phyloP scores from a whole-genome alignment of 805 yeast genomes.

The Wickerhamiella dianesei region DNA sequence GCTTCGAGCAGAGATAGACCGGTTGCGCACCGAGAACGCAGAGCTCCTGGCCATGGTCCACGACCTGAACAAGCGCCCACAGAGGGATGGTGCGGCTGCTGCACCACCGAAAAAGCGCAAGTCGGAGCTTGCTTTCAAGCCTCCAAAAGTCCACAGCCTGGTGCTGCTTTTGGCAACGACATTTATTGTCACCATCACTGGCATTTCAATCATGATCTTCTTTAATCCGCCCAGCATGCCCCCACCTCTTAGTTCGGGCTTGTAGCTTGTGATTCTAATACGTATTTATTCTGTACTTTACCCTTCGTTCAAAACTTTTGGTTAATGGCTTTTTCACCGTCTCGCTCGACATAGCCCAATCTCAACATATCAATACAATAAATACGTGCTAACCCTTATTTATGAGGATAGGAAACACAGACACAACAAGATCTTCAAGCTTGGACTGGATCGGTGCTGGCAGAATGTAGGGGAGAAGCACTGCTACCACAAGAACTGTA shows the following conservation, averaged over 20 bases:
- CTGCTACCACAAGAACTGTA: slow-evolving; percentile 1
- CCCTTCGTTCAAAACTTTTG: background rate
- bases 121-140: slow-evolving; percentile 1
- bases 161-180: slow-evolving; percentile 16
- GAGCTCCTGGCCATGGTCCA: background rate
- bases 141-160: slow-evolving; percentile 12
- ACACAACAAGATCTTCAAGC: background rate
- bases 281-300: background rate
- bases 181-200: slow-evolving; percentile 16
- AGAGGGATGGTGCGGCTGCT: background rate
- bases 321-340: too few species aligned
- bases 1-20: slow-evolving; percentile 19
- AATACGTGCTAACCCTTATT: too few species aligned
- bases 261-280: too few species aligned
- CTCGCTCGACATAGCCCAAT: too few species aligned
- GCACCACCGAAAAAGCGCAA: background rate
- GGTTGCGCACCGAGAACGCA: slow-evolving; percentile 15
- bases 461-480: slow-evolving; percentile 6
- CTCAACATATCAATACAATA: too few species aligned
- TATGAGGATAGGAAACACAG: background rate
- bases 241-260: too few species aligned
- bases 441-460: background rate
- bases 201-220: slow-evolving; percentile 19
- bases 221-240: slow-evolving; percentile 18
- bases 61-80: background rate